Conservation (phyloP, 352 stramenopile genomes). For the Globisporangium irregulare region DNA sequence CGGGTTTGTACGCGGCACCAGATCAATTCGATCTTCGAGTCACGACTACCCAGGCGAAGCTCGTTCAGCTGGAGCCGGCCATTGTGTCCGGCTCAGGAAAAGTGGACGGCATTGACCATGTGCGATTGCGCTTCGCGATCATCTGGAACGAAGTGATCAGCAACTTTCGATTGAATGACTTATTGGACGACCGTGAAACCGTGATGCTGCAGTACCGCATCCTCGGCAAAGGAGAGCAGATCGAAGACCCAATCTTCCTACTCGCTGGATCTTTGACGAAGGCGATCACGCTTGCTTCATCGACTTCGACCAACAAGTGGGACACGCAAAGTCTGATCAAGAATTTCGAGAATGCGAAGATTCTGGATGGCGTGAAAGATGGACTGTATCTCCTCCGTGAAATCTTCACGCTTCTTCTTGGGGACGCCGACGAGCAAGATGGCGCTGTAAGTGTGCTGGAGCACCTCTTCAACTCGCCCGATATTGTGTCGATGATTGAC, state of each 20-base stretch:
- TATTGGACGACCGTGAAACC: constrained; percentile 81
- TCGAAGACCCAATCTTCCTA: constrained; percentile 82
- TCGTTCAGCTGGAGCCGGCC: constrained; percentile 14
- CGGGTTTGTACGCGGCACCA: constrained; percentile 53
- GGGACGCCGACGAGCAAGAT: constrained; percentile 39
- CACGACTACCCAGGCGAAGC: constrained; percentile 49
- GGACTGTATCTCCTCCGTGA: constrained; percentile 53
- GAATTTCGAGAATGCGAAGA: constrained; percentile 54
- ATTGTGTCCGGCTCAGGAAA: constrained; percentile 7
- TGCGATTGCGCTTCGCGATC: constrained; percentile 76
- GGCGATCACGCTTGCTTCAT: constrained; percentile 54
- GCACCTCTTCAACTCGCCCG: constrained; percentile 53
- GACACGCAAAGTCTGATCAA: constrained; percentile 50
- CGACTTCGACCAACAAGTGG: constrained; percentile 47
- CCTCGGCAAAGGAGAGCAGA: constrained; percentile 55
- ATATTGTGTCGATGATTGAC: constrained; percentile 60
- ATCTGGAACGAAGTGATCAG: constrained; percentile 88
- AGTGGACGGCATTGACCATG: constrained; percentile 30
- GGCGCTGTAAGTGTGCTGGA: constrained; percentile 55
- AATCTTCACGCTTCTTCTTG: constrained; percentile 72
- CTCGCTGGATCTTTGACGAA: constrained; percentile 70
- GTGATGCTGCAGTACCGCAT: constrained; percentile 86
- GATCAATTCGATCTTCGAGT: constrained; percentile 72
- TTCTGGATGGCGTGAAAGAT: constrained; percentile 60
- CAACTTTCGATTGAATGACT: constrained; percentile 81